Evolutionary conservation across 345 rosid genomes (phyloP).

Genomic region (Gossypium australe): DNA sequence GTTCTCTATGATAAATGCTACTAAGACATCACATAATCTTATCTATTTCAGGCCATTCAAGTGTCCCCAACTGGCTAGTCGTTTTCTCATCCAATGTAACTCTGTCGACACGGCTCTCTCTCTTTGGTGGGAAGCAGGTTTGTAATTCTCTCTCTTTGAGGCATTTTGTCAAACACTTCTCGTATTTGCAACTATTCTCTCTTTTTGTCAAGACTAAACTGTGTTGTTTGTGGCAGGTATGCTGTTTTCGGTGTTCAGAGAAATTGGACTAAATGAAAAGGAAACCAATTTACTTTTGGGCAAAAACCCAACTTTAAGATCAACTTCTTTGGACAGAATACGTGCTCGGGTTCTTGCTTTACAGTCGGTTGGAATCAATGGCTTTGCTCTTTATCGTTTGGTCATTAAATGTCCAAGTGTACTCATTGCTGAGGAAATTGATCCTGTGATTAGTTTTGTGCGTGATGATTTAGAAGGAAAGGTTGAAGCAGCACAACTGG

Average conservation of each 20-base stretch:
- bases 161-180: conserved; percentile 23
- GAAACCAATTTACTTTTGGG: conserved; percentile 32
- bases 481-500: conserved; percentile 45
- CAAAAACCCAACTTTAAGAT: conserved; percentile 37
- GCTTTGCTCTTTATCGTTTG: conserved; percentile 41
- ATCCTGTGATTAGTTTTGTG: conserved; percentile 36
- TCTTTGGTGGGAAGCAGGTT: conserved; percentile 22
- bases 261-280: conserved; percentile 35
- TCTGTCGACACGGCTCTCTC: conserved; percentile 16
- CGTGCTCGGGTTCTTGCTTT: conserved; percentile 35
- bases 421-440: conserved; percentile 48
- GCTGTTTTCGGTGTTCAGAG: conserved; percentile 35
- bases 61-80: conserved; percentile 15
- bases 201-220: neutral
- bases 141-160: conserved; percentile 22
- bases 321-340: conserved; percentile 31
- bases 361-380: conserved; percentile 44
- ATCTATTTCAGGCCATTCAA: conserved; percentile 17
- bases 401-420: conserved; percentile 43
- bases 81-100: conserved; percentile 22
- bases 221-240: conserved; percentile 30
- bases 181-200: neutral
- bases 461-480: conserved; percentile 38
- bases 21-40: conserved; percentile 18
- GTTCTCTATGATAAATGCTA: conserved; percentile 5